Evolutionary conservation across 768 basidiomycete genomes (phyloP).

Genomic region (Dacryopinax primogenitus): DNA sequence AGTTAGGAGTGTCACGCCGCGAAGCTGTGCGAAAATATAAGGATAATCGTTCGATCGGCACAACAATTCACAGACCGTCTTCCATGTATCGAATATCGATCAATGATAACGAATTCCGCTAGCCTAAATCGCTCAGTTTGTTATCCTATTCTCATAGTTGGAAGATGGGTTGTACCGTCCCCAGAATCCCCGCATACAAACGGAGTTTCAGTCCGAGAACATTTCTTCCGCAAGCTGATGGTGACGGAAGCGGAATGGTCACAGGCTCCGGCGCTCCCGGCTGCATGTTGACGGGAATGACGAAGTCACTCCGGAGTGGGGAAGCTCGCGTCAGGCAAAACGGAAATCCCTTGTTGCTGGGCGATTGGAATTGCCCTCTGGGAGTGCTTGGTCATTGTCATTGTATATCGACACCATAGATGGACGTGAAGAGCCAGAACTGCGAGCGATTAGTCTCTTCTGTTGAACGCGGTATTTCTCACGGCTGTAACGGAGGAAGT

Average conservation of each 20-base stretch:
- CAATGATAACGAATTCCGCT: not conserved
- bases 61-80: not conserved
- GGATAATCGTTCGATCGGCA: not conserved
- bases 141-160: not conserved
- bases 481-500: too few species aligned
- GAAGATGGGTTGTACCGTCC: not conserved
- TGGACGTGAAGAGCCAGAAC: too few species aligned
- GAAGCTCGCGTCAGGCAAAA: not conserved
- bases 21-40: not conserved
- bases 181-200: not conserved
- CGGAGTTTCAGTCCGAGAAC: not conserved
- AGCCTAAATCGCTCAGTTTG: not conserved
- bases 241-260: constrained; percentile 8
- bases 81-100: not conserved
- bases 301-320: not conserved
- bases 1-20: not conserved
- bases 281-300: not conserved
- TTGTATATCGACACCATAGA: too few species aligned
- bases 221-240: not conserved
- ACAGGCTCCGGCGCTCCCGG: not conserved
- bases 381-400: not conserved
- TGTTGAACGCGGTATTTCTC: too few species aligned
- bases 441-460: too few species aligned
- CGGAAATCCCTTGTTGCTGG: not conserved
- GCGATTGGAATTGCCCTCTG: not conserved